phyloP scores from a whole-genome alignment of 768 basidiomycete species.

The Dendrothele bispora region DNA sequence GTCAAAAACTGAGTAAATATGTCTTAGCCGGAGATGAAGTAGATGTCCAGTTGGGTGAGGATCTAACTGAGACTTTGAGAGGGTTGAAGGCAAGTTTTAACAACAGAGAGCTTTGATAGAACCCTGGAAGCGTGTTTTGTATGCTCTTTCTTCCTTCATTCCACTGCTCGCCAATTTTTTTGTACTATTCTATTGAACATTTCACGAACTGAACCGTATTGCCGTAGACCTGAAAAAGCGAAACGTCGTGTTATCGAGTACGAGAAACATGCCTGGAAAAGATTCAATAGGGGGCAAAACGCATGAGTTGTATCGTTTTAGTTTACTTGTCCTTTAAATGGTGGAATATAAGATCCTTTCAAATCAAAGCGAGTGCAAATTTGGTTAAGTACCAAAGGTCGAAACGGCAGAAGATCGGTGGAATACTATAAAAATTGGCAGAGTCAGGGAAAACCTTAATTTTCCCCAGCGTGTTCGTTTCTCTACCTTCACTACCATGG shows the following conservation, averaged over 20 bases:
- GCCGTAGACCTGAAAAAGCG: slow-evolving; percentile 49
- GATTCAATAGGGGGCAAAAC: slow-evolving; percentile 45
- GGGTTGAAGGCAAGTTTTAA: slow-evolving; percentile 68
- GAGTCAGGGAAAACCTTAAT: no score
- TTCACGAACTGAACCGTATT: no score
- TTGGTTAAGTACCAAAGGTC: no score
- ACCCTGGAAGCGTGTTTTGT: slow-evolving; percentile 81
- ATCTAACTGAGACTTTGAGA: slow-evolving; percentile 81
- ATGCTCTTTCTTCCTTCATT: slow-evolving; percentile 27
- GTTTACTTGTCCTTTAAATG: no score
- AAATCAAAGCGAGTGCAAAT: no score
- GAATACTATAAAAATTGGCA: no score
- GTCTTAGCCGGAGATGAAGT: slow-evolving; percentile 65
- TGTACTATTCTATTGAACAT: slow-evolving; percentile 25
- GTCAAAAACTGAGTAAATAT: slow-evolving; percentile 79
- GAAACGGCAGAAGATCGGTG: no score
- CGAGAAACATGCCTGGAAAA: slow-evolving; percentile 81
- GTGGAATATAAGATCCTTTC: no score
- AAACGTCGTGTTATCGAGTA: slow-evolving; percentile 59
- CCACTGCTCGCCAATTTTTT: slow-evolving; percentile 18
- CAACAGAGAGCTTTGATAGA: slow-evolving; percentile 88
- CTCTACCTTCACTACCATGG: no score
- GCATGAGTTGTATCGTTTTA: no score
- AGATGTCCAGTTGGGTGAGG: slow-evolving; percentile 89
- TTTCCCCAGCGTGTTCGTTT: no score